Percentiles rank a stretch among this genome's conserved stretches.
phyloP scores from a whole-genome alignment of 257 asterid species.

The Solanum lycopersicoides region DNA sequence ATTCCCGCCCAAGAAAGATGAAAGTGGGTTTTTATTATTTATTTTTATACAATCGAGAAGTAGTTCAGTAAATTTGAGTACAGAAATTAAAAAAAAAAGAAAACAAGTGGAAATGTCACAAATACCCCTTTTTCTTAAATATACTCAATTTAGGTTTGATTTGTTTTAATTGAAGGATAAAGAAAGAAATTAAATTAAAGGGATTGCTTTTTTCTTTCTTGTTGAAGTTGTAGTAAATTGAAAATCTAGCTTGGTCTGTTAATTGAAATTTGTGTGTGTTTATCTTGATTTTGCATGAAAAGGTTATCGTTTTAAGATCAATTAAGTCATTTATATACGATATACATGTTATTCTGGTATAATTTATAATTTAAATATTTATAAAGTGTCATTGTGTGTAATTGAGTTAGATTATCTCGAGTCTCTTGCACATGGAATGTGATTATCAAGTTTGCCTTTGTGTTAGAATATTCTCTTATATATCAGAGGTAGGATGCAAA shows the following conservation, averaged over 20 bases:
- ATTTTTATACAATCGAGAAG: background rate
- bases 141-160: background rate
- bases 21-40: background rate
- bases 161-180: background rate
- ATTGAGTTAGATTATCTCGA: background rate
- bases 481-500: background rate
- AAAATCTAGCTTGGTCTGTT: background rate
- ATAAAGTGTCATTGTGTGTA: background rate
- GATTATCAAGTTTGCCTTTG: background rate
- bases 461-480: background rate
- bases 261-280: background rate
- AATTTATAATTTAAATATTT: no score
- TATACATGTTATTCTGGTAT: background rate
- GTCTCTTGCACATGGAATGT: background rate
- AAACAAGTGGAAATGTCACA: background rate
- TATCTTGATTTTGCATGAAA: background rate
- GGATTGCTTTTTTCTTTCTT: background rate
- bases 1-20: background rate
- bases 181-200: background rate
- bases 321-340: background rate
- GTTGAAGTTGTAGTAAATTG: background rate
- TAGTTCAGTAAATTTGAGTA: background rate
- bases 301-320: background rate
- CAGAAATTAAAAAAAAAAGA: background rate
- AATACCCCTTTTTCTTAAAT: background rate